Evolutionary conservation across 2,329 filamentous ascomycete species (phyloP).

Genomic region (Parastagonospora nodorum): DNA sequence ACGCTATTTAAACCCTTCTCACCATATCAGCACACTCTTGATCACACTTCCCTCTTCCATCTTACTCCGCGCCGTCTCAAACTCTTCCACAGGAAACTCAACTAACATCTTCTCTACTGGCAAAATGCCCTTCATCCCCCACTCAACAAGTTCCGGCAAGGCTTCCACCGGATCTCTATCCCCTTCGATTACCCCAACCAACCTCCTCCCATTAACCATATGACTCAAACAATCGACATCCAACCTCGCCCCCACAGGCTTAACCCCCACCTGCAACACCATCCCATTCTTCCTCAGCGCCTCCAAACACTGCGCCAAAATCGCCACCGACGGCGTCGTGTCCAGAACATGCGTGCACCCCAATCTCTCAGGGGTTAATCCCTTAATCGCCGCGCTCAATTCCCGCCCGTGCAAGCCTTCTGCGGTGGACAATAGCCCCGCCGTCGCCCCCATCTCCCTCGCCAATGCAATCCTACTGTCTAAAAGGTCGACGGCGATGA

Average conservation of each 20-base stretch:
- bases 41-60: slow-evolving; percentile 20
- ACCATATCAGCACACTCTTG: slow-evolving; percentile 19
- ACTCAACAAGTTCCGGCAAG: slow-evolving; percentile 18
- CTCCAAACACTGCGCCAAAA: slow-evolving; percentile 18
- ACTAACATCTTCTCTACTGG: slow-evolving; percentile 19
- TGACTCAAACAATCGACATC: slow-evolving; percentile 18
- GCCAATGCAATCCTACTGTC: slow-evolving; percentile 42
- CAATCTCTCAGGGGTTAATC: slow-evolving; percentile 20
- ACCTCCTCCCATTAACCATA: slow-evolving; percentile 16
- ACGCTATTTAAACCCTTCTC: too few relatives aligned
- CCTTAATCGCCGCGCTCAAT: slow-evolving; percentile 45
- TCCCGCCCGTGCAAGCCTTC: slow-evolving; percentile 14
- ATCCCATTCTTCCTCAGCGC: slow-evolving; percentile 19
- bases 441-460: slow-evolving; percentile 40
- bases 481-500: slow-evolving; percentile 47
- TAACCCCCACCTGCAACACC: slow-evolving; percentile 18
- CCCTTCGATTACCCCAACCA: slow-evolving; percentile 20
- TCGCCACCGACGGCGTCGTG: slow-evolving; percentile 13
- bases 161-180: slow-evolving; percentile 19
- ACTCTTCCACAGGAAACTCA: slow-evolving; percentile 12
- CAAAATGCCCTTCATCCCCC: slow-evolving; percentile 11
- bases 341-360: slow-evolving; percentile 18
- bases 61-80: slow-evolving; percentile 13
- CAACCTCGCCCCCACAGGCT: slow-evolving; percentile 21
- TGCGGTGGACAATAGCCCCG: slow-evolving; percentile 10